Conservation (phyloP, 2,329 filamentous ascomycete genomes). For the Nothopassalora personata region DNA sequence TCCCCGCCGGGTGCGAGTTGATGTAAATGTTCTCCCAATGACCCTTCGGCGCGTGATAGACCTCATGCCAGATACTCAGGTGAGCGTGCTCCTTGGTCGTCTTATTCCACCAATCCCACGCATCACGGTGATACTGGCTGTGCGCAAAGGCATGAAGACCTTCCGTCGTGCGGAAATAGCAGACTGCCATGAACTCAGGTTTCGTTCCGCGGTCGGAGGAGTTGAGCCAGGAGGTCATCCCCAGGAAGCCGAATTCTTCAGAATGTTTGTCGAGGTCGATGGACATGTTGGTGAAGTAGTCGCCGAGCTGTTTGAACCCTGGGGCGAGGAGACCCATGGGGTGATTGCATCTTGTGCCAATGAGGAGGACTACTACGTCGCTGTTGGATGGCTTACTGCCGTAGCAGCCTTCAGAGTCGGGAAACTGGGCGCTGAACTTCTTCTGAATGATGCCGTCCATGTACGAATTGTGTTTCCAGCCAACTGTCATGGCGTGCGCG, state of each 20-base stretch:
- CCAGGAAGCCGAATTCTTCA: conserved; percentile 46
- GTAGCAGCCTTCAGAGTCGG: conserved; percentile 32
- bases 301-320: conserved; percentile 37
- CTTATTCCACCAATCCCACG: conserved; percentile 48
- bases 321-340: conserved; percentile 49
- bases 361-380: conserved; percentile 36
- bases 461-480: conserved; percentile 36
- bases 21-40: conserved; percentile 51
- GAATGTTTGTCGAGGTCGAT: conserved; percentile 31
- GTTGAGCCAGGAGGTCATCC: conserved; percentile 39
- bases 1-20: conserved; percentile 34
- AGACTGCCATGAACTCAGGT: conserved; percentile 40
- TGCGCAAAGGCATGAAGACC: conserved; percentile 51
- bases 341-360: conserved; percentile 34
- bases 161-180: conserved; percentile 49
- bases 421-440: conserved; percentile 38
- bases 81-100: conserved; percentile 34
- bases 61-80: conserved; percentile 53
- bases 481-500: conserved; percentile 31
- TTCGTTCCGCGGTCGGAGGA: conserved; percentile 35
- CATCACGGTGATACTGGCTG: conserved; percentile 43
- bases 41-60: conserved; percentile 42
- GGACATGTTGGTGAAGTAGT: conserved; percentile 39
- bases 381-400: conserved; percentile 28
- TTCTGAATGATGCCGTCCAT: conserved; percentile 33